These are phyloP conservation scores for Tuber aestivum DNA, from an alignment of 495 filamentous ascomycete species.

Conservation along the genomic window DNA sequence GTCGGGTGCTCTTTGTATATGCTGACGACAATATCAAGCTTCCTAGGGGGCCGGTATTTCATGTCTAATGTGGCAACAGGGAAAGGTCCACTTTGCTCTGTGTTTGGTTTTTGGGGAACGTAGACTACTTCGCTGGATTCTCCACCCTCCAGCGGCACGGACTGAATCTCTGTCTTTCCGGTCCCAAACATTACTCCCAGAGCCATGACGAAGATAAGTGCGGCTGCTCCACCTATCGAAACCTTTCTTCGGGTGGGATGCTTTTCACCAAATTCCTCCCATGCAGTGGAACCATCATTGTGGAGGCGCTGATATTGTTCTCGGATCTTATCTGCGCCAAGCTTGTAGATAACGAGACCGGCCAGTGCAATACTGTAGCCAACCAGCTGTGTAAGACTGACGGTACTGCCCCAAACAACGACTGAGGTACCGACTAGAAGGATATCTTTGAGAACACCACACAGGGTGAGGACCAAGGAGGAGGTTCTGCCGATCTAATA, in stretches of 20 bases:
- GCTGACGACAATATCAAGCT: slow-evolving; percentile 46
- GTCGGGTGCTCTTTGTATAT: slow-evolving; percentile 43
- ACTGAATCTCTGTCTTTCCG: slow-evolving; percentile 8
- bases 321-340: slow-evolving; percentile 78
- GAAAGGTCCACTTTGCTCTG: slow-evolving; percentile 11
- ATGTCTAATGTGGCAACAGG: slow-evolving; percentile 24
- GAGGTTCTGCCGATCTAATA: slow-evolving; percentile 92
- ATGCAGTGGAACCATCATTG: slow-evolving; percentile 51
- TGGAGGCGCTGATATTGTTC: slow-evolving; percentile 63
- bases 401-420: slow-evolving; percentile 77
- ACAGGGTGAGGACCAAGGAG: slow-evolving; percentile 91
- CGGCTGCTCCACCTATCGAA: slow-evolving; percentile 56
- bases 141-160: slow-evolving; percentile 4
- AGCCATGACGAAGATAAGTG: slow-evolving; percentile 63
- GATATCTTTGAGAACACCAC: slow-evolving; percentile 97
- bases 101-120: neutral
- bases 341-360: slow-evolving; percentile 96
- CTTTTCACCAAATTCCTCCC: slow-evolving; percentile 77
- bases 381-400: slow-evolving; percentile 80
- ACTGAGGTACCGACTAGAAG: slow-evolving; percentile 86
- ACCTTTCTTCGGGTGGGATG: slow-evolving; percentile 72
- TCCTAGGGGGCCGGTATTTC: slow-evolving; percentile 28
- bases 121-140: slow-evolving; percentile 18
- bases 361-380: slow-evolving; percentile 86
- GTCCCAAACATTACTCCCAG: slow-evolving; percentile 46